Evolutionary conservation across 1,139 yeast species (phyloP).

Genomic region (Starmera stellimalicola): DNA sequence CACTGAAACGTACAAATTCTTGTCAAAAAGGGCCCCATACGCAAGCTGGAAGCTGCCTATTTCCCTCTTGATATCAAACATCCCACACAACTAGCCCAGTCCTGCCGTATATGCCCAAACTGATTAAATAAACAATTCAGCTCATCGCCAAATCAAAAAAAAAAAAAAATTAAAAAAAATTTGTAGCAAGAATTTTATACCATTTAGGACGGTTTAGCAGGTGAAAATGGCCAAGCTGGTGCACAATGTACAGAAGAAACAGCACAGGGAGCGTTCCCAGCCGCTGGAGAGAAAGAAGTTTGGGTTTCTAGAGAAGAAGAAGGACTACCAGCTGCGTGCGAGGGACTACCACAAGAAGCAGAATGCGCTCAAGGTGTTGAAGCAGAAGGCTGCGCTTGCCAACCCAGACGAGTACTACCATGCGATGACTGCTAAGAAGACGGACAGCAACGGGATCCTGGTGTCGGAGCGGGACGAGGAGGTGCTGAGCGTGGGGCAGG

Average conservation of each 20-base stretch:
- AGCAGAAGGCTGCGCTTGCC: slow-evolving; percentile 59
- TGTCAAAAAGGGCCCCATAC: slow-evolving; percentile 7
- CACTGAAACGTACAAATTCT: slow-evolving; percentile 13
- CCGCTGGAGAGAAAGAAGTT: slow-evolving; percentile 59
- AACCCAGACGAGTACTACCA: slow-evolving; percentile 97
- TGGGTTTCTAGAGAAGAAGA: slow-evolving; percentile 90
- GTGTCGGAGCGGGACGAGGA: slow-evolving; percentile 61
- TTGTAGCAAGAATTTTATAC: neutral
- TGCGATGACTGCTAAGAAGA: slow-evolving; percentile 67
- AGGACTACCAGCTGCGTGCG: slow-evolving; percentile 85
- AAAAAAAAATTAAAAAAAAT: neutral
- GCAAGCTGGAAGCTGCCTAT: neutral
- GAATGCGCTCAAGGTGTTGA: slow-evolving; percentile 68
- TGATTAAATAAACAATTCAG: no score
- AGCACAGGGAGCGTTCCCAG: slow-evolving; percentile 91
- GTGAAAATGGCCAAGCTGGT: slow-evolving; percentile 61
- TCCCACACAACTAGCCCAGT: neutral
- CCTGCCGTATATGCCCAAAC: no score
- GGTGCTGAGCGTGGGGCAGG: slow-evolving; percentile 60
- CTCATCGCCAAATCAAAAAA: neutral
- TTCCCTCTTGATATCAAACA: neutral
- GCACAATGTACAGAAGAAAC: slow-evolving; percentile 89
- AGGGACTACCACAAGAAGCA: slow-evolving; percentile 84
- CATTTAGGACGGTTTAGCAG: neutral
- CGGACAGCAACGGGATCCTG: slow-evolving; percentile 61